These are phyloP conservation scores for Backusella tarrabulga DNA, from an alignment of 192 early-diverging fungal genomes.

Conservation along the genomic window DNA sequence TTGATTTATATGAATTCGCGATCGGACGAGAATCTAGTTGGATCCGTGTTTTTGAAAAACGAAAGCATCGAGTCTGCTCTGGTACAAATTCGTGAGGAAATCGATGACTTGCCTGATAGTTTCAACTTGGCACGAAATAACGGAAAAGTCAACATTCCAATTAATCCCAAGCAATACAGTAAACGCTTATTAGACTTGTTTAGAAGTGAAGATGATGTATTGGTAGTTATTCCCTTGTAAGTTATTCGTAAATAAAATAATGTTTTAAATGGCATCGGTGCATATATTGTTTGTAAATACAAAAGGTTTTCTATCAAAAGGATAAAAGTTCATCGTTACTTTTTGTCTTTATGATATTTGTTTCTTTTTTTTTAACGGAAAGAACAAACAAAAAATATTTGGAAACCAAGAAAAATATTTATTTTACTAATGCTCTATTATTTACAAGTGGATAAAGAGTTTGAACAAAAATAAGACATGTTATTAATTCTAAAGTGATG, in stretches of 20 bases:
- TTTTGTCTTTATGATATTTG: constrained; percentile 2
- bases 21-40: constrained; percentile 51
- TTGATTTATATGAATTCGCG: constrained; percentile 49
- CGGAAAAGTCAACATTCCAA: constrained; percentile 56
- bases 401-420: neutral
- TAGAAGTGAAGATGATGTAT: constrained; percentile 51
- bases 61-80: constrained; percentile 44
- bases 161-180: constrained; percentile 56
- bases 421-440: constrained; percentile 10
- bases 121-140: constrained; percentile 53
- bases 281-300: neutral
- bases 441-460: constrained; percentile 9
- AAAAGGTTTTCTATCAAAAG: neutral
- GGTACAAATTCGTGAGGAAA: constrained; percentile 47
- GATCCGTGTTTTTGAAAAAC: constrained; percentile 57
- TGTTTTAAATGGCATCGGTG: neutral
- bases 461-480: constrained; percentile 11
- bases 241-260: neutral
- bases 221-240: constrained; percentile 34
- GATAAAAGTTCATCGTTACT: constrained; percentile 13
- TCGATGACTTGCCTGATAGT: constrained; percentile 52
- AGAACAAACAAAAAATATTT: neutral
- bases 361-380: neutral
- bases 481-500: neutral
- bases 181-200: constrained; percentile 54